Conservation (phyloP, 2,329 filamentous ascomycete species). For the Fusarium anguioides region DNA sequence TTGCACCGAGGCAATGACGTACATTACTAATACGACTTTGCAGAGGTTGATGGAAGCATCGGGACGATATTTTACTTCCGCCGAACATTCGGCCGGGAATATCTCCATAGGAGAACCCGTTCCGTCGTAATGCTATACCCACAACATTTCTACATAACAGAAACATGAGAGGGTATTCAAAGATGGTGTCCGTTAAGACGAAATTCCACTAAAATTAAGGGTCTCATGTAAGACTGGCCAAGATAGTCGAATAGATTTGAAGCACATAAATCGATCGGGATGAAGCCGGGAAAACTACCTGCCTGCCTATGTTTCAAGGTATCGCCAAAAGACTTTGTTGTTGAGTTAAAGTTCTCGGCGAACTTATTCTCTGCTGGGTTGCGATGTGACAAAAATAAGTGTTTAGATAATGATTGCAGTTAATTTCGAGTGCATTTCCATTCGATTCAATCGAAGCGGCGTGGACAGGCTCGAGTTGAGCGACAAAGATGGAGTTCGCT, state of each 20-base stretch:
- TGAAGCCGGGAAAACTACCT: not conserved
- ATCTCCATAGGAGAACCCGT: not conserved
- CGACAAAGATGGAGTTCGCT: not conserved
- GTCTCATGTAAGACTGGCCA: not conserved
- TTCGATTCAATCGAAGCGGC: not conserved
- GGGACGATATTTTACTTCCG: conserved; percentile 12
- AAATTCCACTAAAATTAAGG: not conserved
- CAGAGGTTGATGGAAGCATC: conserved; percentile 9
- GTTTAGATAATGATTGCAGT: not conserved
- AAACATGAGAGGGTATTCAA: not conserved
- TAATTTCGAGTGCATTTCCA: not conserved
- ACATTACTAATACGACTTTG: conserved; percentile 44
- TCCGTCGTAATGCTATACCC: not conserved
- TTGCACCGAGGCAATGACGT: conserved; percentile 26
- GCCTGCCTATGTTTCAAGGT: too few species aligned
- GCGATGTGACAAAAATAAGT: not conserved
- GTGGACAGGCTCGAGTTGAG: not conserved
- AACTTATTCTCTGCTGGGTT: not conserved
- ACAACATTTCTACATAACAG: not conserved
- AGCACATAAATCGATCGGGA: not conserved
- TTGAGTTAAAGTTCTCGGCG: not conserved
- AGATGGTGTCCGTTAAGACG: not conserved
- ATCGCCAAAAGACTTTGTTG: not conserved
- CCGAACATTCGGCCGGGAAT: conserved; percentile 2
- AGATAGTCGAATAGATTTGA: not conserved